Evolutionary conservation across 805 yeast genomes (phyloP).

Genomic region (Pichia californica): DNA sequence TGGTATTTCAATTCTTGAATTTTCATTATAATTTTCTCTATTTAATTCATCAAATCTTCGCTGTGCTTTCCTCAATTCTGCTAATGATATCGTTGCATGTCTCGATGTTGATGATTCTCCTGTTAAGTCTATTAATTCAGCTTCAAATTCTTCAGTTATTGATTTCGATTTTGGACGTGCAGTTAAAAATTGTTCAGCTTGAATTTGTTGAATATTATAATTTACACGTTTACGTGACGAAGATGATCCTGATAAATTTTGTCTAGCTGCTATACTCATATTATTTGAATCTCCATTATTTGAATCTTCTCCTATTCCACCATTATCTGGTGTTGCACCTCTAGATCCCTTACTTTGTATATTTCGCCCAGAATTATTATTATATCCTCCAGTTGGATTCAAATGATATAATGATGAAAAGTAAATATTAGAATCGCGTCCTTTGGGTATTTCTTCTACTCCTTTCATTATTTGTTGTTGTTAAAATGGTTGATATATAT

Average conservation of each 20-base stretch:
- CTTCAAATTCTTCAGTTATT: conserved; percentile 14
- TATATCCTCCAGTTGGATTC: conserved; percentile 3
- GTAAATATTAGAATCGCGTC: conserved; percentile 19
- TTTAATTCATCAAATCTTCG: conserved; percentile 37
- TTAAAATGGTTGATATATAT: too few species aligned
- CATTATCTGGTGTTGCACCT: not conserved
- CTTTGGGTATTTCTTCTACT: conserved; percentile 27
- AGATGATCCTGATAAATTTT: conserved; percentile 1
- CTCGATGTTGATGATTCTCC: conserved; percentile 6
- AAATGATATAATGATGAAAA: conserved; percentile 26
- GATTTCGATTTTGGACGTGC: conserved; percentile 9
- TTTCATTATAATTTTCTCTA: conserved; percentile 38
- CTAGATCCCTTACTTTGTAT: too few species aligned
- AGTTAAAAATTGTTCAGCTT: conserved; percentile 22
- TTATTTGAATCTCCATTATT: not conserved
- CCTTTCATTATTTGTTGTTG: conserved; percentile 21
- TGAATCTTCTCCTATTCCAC: not conserved
- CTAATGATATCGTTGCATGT: conserved; percentile 11
- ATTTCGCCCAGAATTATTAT: not conserved
- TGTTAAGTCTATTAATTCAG: conserved; percentile 11
- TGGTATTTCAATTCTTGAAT: conserved; percentile 33
- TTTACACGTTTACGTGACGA: conserved; percentile 28
- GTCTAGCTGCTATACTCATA: not conserved
- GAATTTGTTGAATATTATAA: conserved; percentile 29
- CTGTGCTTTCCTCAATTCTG: conserved; percentile 31